A percentile compares a stretch with the other conserved stretches of the same genome.
These are phyloP conservation scores for Rhizopogon parksii DNA, from an alignment of 1,284 basidiomycete species.

Conservation along the genomic window DNA sequence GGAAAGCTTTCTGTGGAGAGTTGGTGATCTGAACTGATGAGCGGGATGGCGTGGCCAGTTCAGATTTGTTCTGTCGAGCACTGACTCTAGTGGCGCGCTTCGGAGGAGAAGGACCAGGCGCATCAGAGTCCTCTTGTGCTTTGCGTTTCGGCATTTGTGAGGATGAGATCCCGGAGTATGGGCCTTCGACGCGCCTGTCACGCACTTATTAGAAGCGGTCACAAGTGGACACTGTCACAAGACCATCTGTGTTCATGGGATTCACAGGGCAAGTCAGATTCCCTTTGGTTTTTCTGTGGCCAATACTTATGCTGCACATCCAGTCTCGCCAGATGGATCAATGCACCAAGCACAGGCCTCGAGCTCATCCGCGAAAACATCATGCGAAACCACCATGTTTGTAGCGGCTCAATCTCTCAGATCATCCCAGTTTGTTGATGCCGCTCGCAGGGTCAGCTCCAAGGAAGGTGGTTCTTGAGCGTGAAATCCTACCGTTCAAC, in stretches of 20 bases:
- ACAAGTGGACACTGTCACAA: slow-evolving; percentile 7
- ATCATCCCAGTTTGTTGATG: slow-evolving; percentile 12
- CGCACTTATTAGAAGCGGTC: slow-evolving; percentile 9
- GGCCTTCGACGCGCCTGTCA: slow-evolving; percentile 16
- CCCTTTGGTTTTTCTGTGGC: neutral
- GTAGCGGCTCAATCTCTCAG: slow-evolving; percentile 17
- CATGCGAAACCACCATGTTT: slow-evolving; percentile 59
- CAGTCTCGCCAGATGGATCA: slow-evolving; percentile 72
- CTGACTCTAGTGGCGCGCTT: slow-evolving; percentile 16
- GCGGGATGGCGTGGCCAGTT: neutral
- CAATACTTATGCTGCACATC: slow-evolving; percentile 1
- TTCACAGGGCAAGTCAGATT: slow-evolving; percentile 49
- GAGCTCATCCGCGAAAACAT: slow-evolving; percentile 65
- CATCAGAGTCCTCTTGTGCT: slow-evolving; percentile 18
- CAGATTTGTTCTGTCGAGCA: slow-evolving; percentile 3
- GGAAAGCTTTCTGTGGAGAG: neutral
- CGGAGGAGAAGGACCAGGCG: slow-evolving; percentile 10
- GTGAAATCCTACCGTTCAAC: slow-evolving; percentile 68
- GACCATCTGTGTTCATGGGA: slow-evolving; percentile 38
- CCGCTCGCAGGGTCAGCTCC: slow-evolving; percentile 41
- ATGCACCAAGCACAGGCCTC: slow-evolving; percentile 64
- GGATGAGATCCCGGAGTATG: neutral
- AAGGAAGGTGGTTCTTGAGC: slow-evolving; percentile 60
- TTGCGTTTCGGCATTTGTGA: slow-evolving; percentile 45
- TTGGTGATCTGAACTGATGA: neutral